Evolutionary conservation across 1,284 basidiomycete genomes (phyloP).

Genomic region (Crucibulum parvulum): DNA sequence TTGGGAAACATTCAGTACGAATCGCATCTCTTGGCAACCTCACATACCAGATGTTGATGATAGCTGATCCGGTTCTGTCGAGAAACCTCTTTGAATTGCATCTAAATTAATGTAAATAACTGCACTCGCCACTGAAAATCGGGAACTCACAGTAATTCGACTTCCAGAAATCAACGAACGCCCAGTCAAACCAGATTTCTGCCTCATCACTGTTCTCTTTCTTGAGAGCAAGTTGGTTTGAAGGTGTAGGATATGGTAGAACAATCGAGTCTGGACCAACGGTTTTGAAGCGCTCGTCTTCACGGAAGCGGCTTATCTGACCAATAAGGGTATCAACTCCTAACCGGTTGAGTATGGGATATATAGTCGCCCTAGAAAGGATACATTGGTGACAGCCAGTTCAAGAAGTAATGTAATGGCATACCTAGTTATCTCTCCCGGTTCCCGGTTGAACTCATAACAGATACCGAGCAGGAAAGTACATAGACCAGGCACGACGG

Average conservation of each 20-base stretch:
- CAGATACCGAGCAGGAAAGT: constrained; percentile 93
- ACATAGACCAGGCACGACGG: constrained; percentile 89
- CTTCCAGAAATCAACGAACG: constrained; percentile 99
- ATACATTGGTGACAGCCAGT: constrained; percentile 1
- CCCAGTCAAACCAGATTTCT: constrained; percentile 99
- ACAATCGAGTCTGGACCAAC: constrained; percentile 85
- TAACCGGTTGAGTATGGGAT: constrained; percentile 86
- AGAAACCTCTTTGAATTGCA: constrained; percentile 72
- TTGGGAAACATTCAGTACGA: neutral
- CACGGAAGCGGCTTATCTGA: constrained; percentile 86
- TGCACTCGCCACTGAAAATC: neutral
- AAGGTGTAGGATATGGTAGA: constrained; percentile 50
- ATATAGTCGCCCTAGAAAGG: constrained; percentile 71
- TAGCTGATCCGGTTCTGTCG: constrained; percentile 66
- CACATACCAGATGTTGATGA: constrained; percentile 60
- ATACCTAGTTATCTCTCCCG: constrained; percentile 88
- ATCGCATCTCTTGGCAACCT: neutral
- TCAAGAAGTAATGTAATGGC: constrained; percentile 1
- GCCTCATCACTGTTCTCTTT: constrained; percentile 63
- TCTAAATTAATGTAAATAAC: constrained; percentile 45
- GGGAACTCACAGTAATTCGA: constrained; percentile 86
- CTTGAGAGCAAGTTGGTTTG: constrained; percentile 42
- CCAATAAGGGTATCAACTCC: constrained; percentile 90
- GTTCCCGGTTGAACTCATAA: constrained; percentile 95
- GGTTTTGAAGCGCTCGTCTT: constrained; percentile 91